Evolutionary conservation across 1,139 yeast genomes (phyloP), one percentile per base, ranked within the genome.

Genomic region (Eremothecium cymbalariae): DNA sequence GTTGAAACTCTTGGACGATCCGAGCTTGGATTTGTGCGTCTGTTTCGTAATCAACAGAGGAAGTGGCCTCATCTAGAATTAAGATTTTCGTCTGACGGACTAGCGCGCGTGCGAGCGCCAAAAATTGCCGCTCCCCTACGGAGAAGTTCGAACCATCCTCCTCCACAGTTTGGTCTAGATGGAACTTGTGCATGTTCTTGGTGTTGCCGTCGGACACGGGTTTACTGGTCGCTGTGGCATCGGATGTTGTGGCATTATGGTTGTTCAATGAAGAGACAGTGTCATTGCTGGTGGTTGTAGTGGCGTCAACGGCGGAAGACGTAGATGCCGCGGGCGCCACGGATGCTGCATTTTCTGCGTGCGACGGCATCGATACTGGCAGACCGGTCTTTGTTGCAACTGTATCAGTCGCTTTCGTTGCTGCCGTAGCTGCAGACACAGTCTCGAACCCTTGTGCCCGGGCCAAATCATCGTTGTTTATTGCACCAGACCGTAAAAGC

Each of bases 31-130:
- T 78, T 53, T 70, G 72, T 29, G 72, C 64, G 56, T 82, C 93
- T 0, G 93, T 80, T 45, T 75, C 83, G 51, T 77, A 78, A 54
- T 82, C 94, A 27, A 82, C 90, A 7, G 82, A 74, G 0, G 93
- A 80, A 0, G 94, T 82, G 11, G 94, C 93, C 56, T 82, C 94
- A 54, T 82, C 94, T 40, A 82, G 59, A 41, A 82, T 75, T 45
- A 82, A 62, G 38, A 82, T 74, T 50, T 70, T 73, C 4, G 84
- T 65, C 32, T 72, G 68, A 43, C 84, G 69, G n/a, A 80, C 84
- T 42, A 82, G 63, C 0, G 94, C 88, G 46, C 93, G 68, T 0
- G 90, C 84, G 44, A 82, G 68, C 2, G 90, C 80, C 37, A 82
- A 60, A 43, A 82, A 59, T 56, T 82, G 94, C 35, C 83, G 69